Percentiles rank a stretch among this genome's conserved stretches.
Conservation (phyloP, 2,329 filamentous ascomycete species). For the Colletotrichum paranaense region DNA sequence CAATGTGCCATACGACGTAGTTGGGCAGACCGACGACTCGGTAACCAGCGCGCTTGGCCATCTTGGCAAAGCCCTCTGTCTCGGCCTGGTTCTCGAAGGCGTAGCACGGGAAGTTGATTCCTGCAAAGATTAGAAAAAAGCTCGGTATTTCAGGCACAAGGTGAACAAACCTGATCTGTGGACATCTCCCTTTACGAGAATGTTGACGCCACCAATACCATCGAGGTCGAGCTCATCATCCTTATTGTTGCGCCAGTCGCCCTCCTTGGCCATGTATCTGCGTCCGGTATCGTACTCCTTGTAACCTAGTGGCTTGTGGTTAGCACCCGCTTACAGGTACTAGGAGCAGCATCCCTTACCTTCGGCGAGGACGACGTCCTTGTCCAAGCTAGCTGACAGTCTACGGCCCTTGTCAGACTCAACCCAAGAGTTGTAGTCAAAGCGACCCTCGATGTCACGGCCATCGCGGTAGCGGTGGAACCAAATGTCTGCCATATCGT, state of each 20-base stretch:
- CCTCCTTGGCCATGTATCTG: constrained; percentile 89
- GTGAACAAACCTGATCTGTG: constrained; percentile 82
- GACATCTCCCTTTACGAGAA: constrained; percentile 97
- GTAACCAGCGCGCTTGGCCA: constrained; percentile 97
- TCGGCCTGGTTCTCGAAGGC: constrained; percentile 99
- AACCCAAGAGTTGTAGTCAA: constrained; percentile 99
- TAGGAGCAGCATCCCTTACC: constrained; percentile 60
- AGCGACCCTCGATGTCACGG: constrained; percentile 92
- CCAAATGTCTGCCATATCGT: constrained; percentile 80
- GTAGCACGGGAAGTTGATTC: constrained; percentile 97
- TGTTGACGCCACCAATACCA: constrained; percentile 96
- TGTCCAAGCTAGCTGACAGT: constrained; percentile 78
- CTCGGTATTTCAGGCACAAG: neutral
- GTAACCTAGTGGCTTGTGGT: constrained; percentile 72
- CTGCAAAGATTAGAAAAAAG: constrained; percentile 53
- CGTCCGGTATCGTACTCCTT: constrained; percentile 92
- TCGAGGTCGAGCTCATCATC: constrained; percentile 93
- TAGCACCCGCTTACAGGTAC: neutral
- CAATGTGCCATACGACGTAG: constrained; percentile 98
- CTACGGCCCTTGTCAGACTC: constrained; percentile 88
- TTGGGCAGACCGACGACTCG: constrained; percentile 93
- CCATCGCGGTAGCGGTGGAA: constrained; percentile 89
- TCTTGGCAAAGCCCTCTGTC: constrained; percentile 98
- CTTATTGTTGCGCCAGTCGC: constrained; percentile 92
- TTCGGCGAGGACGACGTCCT: constrained; percentile 88